Evolutionary conservation across 345 rosid genomes (phyloP).

Genomic region (Cardamine occulta): DNA sequence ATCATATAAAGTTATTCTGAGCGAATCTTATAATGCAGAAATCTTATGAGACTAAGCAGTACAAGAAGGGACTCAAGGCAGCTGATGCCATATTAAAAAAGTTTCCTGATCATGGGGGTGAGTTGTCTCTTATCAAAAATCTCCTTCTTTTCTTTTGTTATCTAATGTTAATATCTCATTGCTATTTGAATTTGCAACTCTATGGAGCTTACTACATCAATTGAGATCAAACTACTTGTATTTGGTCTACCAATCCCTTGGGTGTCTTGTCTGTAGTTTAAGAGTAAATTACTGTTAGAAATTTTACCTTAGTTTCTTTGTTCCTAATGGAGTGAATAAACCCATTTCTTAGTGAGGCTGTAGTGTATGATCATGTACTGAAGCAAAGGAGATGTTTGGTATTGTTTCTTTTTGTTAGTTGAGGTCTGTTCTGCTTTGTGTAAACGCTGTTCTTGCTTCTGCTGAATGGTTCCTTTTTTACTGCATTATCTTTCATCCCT

Average conservation of each 20-base stretch:
- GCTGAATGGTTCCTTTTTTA: neutral
- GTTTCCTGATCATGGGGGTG: slow-evolving; percentile 99
- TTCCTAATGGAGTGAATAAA: neutral
- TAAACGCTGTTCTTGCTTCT: slow-evolving; percentile 13
- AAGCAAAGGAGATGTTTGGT: slow-evolving; percentile 10
- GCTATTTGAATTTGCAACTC: slow-evolving; percentile 5
- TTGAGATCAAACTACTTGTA: neutral
- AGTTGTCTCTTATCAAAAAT: slow-evolving; percentile 21
- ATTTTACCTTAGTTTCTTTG: neutral
- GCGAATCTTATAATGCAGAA: slow-evolving; percentile 57
- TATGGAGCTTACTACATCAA: slow-evolving; percentile 4
- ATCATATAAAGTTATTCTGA: neutral
- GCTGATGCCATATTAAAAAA: slow-evolving; percentile 95
- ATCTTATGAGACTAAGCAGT: slow-evolving; percentile 98
- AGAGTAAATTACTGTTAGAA: neutral
- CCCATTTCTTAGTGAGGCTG: neutral
- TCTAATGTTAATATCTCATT: neutral
- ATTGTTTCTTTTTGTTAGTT: slow-evolving; percentile 1
- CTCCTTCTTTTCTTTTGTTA: neutral
- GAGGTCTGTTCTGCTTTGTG: slow-evolving; percentile 7
- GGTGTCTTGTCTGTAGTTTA: neutral
- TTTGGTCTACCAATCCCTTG: neutral
- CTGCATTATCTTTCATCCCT: neutral
- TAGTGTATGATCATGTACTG: slow-evolving; percentile 24
- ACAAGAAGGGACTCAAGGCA: slow-evolving; percentile 98